phyloP scores from a whole-genome alignment of 768 basidiomycete species.

The Leccinum rimulosum region DNA sequence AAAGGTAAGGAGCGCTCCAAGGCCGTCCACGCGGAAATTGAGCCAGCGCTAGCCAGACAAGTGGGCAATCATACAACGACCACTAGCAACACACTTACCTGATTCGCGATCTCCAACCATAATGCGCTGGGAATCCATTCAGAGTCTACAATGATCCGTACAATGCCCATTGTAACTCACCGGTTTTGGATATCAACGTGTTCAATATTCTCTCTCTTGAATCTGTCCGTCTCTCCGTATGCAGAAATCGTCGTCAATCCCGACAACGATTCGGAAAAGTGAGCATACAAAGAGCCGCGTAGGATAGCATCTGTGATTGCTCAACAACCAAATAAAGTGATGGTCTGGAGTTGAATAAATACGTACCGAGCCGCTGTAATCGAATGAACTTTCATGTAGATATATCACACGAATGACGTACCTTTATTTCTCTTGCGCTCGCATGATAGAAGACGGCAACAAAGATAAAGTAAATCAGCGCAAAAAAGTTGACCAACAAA shows the following conservation, averaged over 20 bases:
- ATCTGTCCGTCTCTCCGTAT: constrained; percentile 77
- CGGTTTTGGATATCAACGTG: constrained; percentile 83
- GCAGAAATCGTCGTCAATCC: constrained; percentile 88
- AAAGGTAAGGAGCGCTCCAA: constrained; percentile 71
- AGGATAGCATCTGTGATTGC: constrained; percentile 66
- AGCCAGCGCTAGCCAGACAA: constrained; percentile 65
- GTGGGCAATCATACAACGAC: not conserved
- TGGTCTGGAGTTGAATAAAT: not conserved
- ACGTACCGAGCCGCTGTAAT: constrained; percentile 51
- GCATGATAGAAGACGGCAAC: constrained; percentile 81
- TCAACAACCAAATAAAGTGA: not conserved
- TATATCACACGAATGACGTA: constrained; percentile 20
- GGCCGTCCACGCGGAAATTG: constrained; percentile 83
- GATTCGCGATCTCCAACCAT: constrained; percentile 83
- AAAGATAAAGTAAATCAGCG: constrained; percentile 62
- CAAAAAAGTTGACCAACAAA: constrained; percentile 65
- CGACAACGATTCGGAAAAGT: constrained; percentile 88
- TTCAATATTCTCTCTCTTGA: constrained; percentile 70
- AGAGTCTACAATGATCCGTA: not conserved
- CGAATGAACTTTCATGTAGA: constrained; percentile 4
- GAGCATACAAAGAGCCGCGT: constrained; percentile 83
- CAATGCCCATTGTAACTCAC: constrained; percentile 31
- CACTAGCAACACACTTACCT: constrained; percentile 37
- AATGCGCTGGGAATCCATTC: constrained; percentile 54
- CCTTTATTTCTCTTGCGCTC: constrained; percentile 86